Conservation (phyloP, 2,329 filamentous ascomycete species). For the Pseudocercospora macadamiae region DNA sequence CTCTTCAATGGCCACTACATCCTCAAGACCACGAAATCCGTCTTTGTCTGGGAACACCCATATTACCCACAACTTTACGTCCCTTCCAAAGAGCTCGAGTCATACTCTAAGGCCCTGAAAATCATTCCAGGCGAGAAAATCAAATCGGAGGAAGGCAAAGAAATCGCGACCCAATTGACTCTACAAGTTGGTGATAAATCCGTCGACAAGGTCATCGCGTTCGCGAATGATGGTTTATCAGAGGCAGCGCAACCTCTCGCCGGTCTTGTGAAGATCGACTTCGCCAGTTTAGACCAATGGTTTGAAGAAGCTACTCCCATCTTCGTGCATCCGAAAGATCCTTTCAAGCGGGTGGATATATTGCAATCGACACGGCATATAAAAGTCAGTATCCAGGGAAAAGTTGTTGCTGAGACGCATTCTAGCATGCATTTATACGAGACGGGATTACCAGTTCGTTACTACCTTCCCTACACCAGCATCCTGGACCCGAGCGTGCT, state of each 20-base stretch:
- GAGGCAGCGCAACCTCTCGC: constrained; percentile 19
- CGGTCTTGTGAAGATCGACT: constrained; percentile 34
- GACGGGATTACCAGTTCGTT: constrained; percentile 61
- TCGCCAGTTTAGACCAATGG: constrained; percentile 46
- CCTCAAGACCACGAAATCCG: constrained; percentile 38
- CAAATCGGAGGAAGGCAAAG: constrained; percentile 19
- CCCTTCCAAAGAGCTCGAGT: constrained; percentile 25
- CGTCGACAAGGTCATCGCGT: constrained; percentile 28
- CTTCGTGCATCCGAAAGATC: constrained; percentile 67
- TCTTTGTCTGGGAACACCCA: constrained; percentile 48
- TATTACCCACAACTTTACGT: constrained; percentile 48
- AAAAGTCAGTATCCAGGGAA: constrained; percentile 53
- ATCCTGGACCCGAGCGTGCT: constrained; percentile 54
- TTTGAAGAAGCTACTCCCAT: constrained; percentile 64
- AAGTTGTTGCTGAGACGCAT: constrained; percentile 51
- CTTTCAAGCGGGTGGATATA: constrained; percentile 67
- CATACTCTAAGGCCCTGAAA: constrained; percentile 18
- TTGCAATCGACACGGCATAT: constrained; percentile 59
- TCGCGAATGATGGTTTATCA: constrained; percentile 21
- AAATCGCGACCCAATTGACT: constrained; percentile 30
- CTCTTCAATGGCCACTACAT: constrained; percentile 40
- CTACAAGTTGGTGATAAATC: constrained; percentile 26
- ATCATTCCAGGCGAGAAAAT: constrained; percentile 28
- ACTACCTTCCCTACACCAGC: constrained; percentile 60
- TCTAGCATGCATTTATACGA: constrained; percentile 61